A percentile compares a stretch with the other conserved stretches of the same genome.
Conservation (phyloP, 1,139 yeast species). For the Yamadazyma blattariae region DNA sequence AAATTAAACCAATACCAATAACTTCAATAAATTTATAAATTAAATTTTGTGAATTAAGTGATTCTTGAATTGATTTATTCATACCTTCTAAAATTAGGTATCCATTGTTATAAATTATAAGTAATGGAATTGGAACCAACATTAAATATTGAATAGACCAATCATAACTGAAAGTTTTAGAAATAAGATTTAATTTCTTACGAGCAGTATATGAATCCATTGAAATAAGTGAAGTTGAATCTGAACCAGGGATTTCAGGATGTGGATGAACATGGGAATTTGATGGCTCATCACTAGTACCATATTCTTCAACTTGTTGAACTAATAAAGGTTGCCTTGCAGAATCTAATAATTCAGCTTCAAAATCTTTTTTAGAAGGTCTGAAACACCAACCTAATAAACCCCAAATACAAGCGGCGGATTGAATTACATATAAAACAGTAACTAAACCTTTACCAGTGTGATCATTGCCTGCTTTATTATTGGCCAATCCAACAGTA, state of each 20-base stretch:
- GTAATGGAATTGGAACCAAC: conserved; percentile 63
- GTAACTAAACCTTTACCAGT: conserved; percentile 62
- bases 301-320: conserved; percentile 19
- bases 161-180: conserved; percentile 59
- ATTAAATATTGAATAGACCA: conserved; percentile 76
- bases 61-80: conserved; percentile 70
- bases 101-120: conserved; percentile 49
- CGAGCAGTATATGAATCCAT: conserved; percentile 14
- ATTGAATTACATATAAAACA: conserved; percentile 48
- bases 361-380: conserved; percentile 15
- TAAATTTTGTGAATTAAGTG: conserved; percentile 40
- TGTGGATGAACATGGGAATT: conserved; percentile 7
- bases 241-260: conserved; percentile 12
- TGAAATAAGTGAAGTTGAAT: conserved; percentile 16
- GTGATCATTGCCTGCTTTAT: conserved; percentile 41
- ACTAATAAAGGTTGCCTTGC: conserved; percentile 28
- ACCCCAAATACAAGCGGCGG: conserved; percentile 57
- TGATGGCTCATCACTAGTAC: conserved; percentile 16
- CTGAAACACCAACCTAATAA: conserved; percentile 44
- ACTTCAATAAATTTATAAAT: conserved; percentile 44
- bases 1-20: conserved; percentile 39
- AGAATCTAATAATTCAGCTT: conserved; percentile 16
- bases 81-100: conserved; percentile 59
- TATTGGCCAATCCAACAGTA: conserved; percentile 45
- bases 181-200: conserved; percentile 17